Conservation (phyloP, 1,139 yeast species). For the Candida tropicalis region DNA sequence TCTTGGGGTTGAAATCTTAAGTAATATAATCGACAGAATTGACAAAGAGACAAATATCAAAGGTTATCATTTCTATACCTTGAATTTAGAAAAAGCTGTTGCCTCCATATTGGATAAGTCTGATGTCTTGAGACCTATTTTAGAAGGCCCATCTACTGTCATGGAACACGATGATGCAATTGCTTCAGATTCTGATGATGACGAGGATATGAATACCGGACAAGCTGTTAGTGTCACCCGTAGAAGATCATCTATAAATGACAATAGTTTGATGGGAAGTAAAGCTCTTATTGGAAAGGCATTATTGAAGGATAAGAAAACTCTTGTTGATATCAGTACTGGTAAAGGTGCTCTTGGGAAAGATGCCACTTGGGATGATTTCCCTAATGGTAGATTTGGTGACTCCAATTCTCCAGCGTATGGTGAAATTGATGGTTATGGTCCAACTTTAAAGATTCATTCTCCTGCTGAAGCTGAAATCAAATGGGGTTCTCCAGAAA, state of each 20-base stretch:
- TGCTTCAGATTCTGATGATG: slow-evolving; percentile 39
- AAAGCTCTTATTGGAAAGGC: slow-evolving; percentile 29
- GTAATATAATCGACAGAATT: slow-evolving; percentile 62
- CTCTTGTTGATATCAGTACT: slow-evolving; percentile 72
- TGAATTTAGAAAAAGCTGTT: slow-evolving; percentile 87
- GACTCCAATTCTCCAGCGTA: slow-evolving; percentile 96
- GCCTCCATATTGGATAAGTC: slow-evolving; percentile 79
- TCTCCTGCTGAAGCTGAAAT: slow-evolving; percentile 69
- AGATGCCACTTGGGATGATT: slow-evolving; percentile 98
- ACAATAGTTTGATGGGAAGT: slow-evolving; percentile 46
- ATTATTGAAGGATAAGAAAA: slow-evolving; percentile 43
- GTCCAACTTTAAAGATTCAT: slow-evolving; percentile 78
- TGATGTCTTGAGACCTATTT: slow-evolving; percentile 39
- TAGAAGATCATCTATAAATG: slow-evolving; percentile 50
- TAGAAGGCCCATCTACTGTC: slow-evolving; percentile 20
- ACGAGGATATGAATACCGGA: slow-evolving; percentile 10
- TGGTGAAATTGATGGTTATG: slow-evolving; percentile 98
- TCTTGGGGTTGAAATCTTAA: slow-evolving; percentile 75
- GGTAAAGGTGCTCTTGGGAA: slow-evolving; percentile 87
- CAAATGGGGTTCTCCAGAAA: slow-evolving; percentile 83
- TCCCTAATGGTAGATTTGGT: slow-evolving; percentile 97
- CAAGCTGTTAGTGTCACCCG: slow-evolving; percentile 19
- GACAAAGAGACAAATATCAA: slow-evolving; percentile 52
- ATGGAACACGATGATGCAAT: slow-evolving; percentile 33
- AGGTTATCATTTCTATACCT: slow-evolving; percentile 89